Base-by-base conservation (phyloP, 345 rosid genomes). In the Bruguiera parviflora region DNA sequence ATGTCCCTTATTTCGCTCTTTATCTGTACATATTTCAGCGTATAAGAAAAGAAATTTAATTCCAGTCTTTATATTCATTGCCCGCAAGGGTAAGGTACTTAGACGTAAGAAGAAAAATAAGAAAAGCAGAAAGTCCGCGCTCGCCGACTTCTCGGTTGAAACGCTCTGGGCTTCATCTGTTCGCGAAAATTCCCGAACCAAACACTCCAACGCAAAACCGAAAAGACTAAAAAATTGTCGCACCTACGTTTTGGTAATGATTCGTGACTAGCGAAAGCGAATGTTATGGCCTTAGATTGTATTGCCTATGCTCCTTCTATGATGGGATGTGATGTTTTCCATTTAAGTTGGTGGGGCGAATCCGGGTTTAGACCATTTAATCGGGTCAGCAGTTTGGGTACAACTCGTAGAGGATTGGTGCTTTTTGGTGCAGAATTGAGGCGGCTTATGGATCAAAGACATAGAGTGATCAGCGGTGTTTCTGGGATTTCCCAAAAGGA, bases 401-500 rank as follows among this genome's bases (percentile, higher is more conserved):
- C 46, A 33, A 8, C 62, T 2, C 65, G 33, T 28, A 33, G 10
- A 33, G 61, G 64, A 15, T 57, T 58, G 64, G 66, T 62, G 18
- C 35, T 66, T 35, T 22, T 68, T 29, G 73, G 71, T 19, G 73
- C 72, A 8, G 73, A 73, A 58, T 57, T 74, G 35, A 37, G 65
- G 21, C 69, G 43, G 35, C 61, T 58, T 43, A 58, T 47, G 62
- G 77, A 59, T 67, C 71, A 58, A 63, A 46, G 49, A 43, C 49
- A 43, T 11, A 43, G 18, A 43, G 49, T 53, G 3, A 78, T 68
- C 16, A 66, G 28, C 16, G 55, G 67, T 67, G 81, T 66, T 29
- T 53, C 80, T 10, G 72, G 63, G 66, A 78, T 69, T 58, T 51
- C 59, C 63, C 66, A 66, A 35, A 83, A 76, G 81, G 84, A 82